A percentile compares a stretch with the other conserved stretches of the same genome.
Evolutionary conservation across 345 rosid genomes (phyloP).

Genomic region (Cardamine chenopodiifolia): DNA sequence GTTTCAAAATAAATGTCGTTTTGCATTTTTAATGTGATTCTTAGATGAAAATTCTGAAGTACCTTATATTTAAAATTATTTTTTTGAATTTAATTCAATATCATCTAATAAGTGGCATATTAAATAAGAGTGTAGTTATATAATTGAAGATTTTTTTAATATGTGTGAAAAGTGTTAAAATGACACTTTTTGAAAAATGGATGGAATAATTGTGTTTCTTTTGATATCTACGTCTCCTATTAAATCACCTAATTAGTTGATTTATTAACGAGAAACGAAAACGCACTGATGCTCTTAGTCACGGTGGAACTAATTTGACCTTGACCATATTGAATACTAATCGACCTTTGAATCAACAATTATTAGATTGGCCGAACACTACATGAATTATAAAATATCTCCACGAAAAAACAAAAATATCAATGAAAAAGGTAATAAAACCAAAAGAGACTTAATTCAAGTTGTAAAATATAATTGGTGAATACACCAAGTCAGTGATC

Average conservation of each 20-base stretch:
- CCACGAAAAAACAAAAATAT: not conserved
- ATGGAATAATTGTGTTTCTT: too few species aligned
- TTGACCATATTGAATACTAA: conserved; percentile 15
- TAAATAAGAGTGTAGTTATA: too few species aligned
- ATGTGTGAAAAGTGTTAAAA: too few species aligned
- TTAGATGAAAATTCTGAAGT: too few species aligned
- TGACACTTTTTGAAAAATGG: too few species aligned
- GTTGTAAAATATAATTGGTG: conserved; percentile 5
- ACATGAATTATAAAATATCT: not conserved
- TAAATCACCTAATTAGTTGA: not conserved
- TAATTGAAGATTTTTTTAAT: too few species aligned
- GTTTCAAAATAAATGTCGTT: too few species aligned
- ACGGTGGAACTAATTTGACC: not conserved
- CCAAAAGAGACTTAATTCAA: not conserved
- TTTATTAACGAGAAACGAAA: not conserved
- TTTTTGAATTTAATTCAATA: too few species aligned
- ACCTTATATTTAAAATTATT: too few species aligned
- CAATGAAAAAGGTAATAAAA: not conserved
- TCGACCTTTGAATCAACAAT: not conserved
- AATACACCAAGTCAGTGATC: conserved; percentile 8
- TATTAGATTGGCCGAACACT: not conserved
- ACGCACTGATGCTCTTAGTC: not conserved
- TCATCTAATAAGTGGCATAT: too few species aligned
- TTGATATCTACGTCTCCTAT: not conserved
- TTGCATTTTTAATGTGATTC: too few species aligned